These are phyloP conservation scores for Salix koriyanagi DNA, from an alignment of 345 rosid genomes.

Conservation along the genomic window DNA sequence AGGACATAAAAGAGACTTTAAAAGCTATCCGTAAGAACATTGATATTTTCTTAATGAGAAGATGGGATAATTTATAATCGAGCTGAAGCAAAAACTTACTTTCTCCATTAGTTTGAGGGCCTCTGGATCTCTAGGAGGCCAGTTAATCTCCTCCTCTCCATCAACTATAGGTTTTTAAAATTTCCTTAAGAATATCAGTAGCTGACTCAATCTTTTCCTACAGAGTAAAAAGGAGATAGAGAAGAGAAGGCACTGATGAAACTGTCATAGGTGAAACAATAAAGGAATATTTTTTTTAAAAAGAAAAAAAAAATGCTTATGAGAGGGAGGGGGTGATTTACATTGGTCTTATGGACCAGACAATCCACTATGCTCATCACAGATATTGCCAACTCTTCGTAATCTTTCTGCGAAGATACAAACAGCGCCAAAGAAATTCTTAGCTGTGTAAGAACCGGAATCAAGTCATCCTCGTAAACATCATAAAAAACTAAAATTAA, in stretches of 20 bases:
- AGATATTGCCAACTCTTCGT: constrained; percentile 73
- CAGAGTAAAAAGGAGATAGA: not conserved
- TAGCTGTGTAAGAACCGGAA: not conserved
- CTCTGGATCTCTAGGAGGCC: constrained; percentile 80
- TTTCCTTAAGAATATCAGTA: constrained; percentile 75
- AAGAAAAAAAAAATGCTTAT: not conserved
- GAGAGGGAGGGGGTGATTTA: constrained; percentile 21
- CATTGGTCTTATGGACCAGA: constrained; percentile 77
- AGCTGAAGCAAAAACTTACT: constrained; percentile 30
- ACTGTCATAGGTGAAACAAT: not conserved
- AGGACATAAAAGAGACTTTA: not conserved
- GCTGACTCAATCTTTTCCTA: constrained; percentile 86
- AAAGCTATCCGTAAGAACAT: not conserved
- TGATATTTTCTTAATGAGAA: not conserved
- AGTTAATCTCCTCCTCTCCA: constrained; percentile 60
- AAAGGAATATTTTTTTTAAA: not conserved
- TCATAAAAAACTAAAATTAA: constrained; percentile 26
- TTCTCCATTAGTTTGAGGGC: constrained; percentile 71
- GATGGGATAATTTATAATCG: not conserved
- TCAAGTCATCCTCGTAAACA: constrained; percentile 9
- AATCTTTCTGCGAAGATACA: constrained; percentile 67
- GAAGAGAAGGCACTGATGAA: not conserved
- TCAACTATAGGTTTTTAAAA: constrained; percentile 64
- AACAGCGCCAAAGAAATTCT: not conserved
- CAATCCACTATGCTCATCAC: constrained; percentile 83